Conservation (phyloP, 2,329 filamentous ascomycete genomes). For the Hymenoscyphus fructigenus region DNA sequence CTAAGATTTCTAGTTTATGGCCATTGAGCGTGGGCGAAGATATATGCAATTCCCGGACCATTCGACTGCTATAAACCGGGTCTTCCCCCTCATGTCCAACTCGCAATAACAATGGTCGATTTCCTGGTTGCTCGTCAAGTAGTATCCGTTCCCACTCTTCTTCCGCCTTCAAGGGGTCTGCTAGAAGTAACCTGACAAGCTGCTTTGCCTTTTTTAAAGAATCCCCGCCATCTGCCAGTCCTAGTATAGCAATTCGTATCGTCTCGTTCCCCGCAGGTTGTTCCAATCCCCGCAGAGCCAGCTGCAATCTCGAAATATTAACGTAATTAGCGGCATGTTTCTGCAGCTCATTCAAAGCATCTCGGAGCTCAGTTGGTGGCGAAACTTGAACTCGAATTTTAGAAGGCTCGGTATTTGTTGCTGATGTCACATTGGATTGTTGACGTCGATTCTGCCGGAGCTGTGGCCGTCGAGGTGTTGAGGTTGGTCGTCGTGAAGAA, state of each 20-base stretch:
- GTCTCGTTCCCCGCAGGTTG: conserved; percentile 56
- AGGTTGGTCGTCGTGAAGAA: conserved; percentile 4
- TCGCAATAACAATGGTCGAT: conserved; percentile 62
- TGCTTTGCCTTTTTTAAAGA: conserved; percentile 54
- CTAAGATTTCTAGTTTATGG: conserved; percentile 63
- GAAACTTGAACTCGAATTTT: neutral
- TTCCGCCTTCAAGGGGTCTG: conserved; percentile 64
- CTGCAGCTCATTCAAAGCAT: conserved; percentile 57
- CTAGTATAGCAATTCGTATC: conserved; percentile 58
- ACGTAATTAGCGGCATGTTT: conserved; percentile 60
- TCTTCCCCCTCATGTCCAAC: conserved; percentile 42
- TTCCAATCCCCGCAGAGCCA: conserved; percentile 65
- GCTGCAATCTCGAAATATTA: conserved; percentile 68
- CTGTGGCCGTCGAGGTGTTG: conserved; percentile 2
- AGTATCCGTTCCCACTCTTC: conserved; percentile 68
- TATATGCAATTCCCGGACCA: conserved; percentile 59
- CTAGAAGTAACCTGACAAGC: conserved; percentile 67
- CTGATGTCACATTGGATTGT: conserved; percentile 17
- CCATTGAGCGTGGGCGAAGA: conserved; percentile 62
- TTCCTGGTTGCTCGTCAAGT: conserved; percentile 41
- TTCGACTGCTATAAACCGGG: conserved; percentile 42
- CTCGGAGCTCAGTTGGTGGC: conserved; percentile 27
- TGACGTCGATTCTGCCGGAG: conserved; percentile 20
- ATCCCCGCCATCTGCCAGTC: conserved; percentile 39
- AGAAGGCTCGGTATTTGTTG: conserved; percentile 6